Evolutionary conservation across 768 basidiomycete species (phyloP).

Genomic region (Russula sp.): DNA sequence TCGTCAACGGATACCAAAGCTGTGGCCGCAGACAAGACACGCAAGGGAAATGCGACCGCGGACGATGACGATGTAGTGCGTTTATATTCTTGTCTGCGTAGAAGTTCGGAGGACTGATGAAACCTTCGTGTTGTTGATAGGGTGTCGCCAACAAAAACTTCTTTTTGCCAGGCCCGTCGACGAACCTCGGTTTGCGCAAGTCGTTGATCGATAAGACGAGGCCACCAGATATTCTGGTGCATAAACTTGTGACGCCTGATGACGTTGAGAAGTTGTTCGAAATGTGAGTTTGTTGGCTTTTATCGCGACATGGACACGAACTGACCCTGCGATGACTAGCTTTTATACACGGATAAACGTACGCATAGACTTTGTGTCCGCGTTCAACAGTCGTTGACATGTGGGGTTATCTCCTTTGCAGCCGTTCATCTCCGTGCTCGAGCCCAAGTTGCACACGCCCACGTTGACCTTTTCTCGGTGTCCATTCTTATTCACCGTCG

Average conservation of each 20-base stretch:
- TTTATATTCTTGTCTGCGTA: slow-evolving; percentile 26
- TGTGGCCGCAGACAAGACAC: slow-evolving; percentile 20
- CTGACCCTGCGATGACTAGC: slow-evolving; percentile 39
- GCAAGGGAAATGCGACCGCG: slow-evolving; percentile 29
- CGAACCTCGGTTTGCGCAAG: slow-evolving; percentile 65
- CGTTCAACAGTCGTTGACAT: slow-evolving; percentile 37
- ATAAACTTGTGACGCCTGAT: slow-evolving; percentile 70
- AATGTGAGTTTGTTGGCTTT: slow-evolving; percentile 51
- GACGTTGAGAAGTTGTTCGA: slow-evolving; percentile 84
- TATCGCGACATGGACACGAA: slow-evolving; percentile 1
- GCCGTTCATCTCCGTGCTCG: slow-evolving; percentile 71
- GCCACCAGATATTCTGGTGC: slow-evolving; percentile 78
- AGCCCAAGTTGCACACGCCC: slow-evolving; percentile 81
- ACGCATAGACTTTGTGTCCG: not conserved
- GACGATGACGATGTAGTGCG: slow-evolving; percentile 35
- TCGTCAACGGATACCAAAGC: slow-evolving; percentile 46
- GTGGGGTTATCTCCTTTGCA: slow-evolving; percentile 71
- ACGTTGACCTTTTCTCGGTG: slow-evolving; percentile 76
- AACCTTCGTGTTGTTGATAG: slow-evolving; percentile 37
- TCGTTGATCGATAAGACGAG: slow-evolving; percentile 72
- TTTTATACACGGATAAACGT: slow-evolving; percentile 73
- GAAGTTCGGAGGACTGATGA: slow-evolving; percentile 27
- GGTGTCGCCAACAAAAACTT: slow-evolving; percentile 79
- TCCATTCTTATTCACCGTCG: slow-evolving; percentile 89
- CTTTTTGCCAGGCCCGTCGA: slow-evolving; percentile 78